Evolutionary conservation across 2,329 filamentous ascomycete species (phyloP), one percentile per base, ranked within the genome.

Genomic region (Byssochlamys sp.): DNA sequence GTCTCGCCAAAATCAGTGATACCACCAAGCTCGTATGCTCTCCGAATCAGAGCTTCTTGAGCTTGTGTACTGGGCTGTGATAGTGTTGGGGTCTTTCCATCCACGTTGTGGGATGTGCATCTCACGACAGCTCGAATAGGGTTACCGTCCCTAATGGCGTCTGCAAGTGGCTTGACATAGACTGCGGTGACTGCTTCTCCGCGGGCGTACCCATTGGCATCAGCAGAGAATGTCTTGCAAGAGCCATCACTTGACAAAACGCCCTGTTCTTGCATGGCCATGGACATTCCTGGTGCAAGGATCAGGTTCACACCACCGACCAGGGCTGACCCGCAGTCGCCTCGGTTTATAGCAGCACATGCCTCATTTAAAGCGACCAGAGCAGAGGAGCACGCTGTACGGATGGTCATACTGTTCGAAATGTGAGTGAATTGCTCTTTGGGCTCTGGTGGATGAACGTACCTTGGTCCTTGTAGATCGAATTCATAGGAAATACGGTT

Each of bases 131-230:
- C 65, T 10, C 66, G 59, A 31, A 69, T 67, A 5, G 62, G 59
- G 52, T 69, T 82, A 12, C 75, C 74, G 27, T 81, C 78, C 7
- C 69, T 69, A 9, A 78, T 52, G 1, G 81, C 81, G 52, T 76
- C 68, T 1, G 69, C 65, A 0, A 82, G 61, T 1, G 19, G 19
- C 19, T 19, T 19, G 19, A 19, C 1, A 19, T 19, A 19, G 19
- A 19, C 19, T 19, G 19, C 19, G 19, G 19, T 19, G n/a, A 74
- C 69, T 3, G 72, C 80, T 55, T 82, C 80, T 0, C 70, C 78
- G 11, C 80, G 73, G 49, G 75, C 80, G 61, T 81, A 82, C 0
- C 80, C 80, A 63, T 81, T 75, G 0, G 78, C 80, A 2, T 65
- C 56, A 3, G 70, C 69, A 54, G 79, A 76, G 55, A 78, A 80